Evolutionary conservation across 352 stramenopile genomes (phyloP), one percentile per base, ranked within the genome.

Genomic region (Pythium folliculosum): DNA sequence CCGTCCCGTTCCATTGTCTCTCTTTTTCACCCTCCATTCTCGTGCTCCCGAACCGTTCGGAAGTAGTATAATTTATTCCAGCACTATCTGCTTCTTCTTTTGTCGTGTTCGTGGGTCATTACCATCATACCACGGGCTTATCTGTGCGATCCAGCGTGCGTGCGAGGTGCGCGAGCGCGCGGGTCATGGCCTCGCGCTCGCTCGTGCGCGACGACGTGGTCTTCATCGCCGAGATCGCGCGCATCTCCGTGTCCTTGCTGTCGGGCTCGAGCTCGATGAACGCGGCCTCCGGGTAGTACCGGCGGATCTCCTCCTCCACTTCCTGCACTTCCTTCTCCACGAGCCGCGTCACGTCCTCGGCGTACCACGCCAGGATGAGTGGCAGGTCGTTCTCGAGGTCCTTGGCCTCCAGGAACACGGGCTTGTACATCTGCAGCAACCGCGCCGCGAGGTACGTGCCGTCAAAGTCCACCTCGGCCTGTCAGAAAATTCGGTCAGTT

Each of bases 391-490:
- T 86, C 67, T 98, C 92, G 27, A 96, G 69, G 60, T 96, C 84
- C 63, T 97, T 94, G 21, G 91, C 82, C 59, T 96, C 82, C 35
- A 97, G 67, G 61, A 98, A 98, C 55, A 98, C 93, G 14, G 91
- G 86, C 70, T 97, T 91, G 77, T 98, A 99, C 82, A 91, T 96
- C 78, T 91, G 83, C 8, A 95, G 76, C 8, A 99, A 82, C 63
- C 98, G 93, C 10, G 97, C 97, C 17, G 97, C 96, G 45, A 99
- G 70, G 73, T 97, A 99, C 44, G 97, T 99, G 58, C 97, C 97
- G 69, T 99, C 97, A 81, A 99, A 99, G 77, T 99, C 97, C 7
- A 99, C 92, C 78, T 99, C 97, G 22, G 97, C 97, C 87, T 95
- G 40, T n/a, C 27, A 2, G 27, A 32, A 5, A 32, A 32, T 32